Conservation (phyloP, 2,329 filamentous ascomycete species). For the Lachnellula hyalina region DNA sequence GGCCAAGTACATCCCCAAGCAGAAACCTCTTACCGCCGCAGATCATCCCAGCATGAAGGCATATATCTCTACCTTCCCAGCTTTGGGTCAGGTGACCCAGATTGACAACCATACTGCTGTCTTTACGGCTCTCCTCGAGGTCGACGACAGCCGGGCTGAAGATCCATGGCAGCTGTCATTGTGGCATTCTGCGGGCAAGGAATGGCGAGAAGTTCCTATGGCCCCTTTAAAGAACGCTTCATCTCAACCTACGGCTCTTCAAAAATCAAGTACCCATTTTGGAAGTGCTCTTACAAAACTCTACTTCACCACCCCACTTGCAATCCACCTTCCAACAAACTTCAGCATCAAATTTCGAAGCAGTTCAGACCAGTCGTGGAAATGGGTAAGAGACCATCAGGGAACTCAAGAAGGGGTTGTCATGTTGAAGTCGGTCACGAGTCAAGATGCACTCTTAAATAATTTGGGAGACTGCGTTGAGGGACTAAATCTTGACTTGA, state of each 20-base stretch:
- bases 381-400: constrained; percentile 63
- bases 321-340: constrained; percentile 43
- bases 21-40: constrained; percentile 23
- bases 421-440: constrained; percentile 41
- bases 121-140: constrained; percentile 68
- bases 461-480: constrained; percentile 45
- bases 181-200: constrained; percentile 60
- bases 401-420: constrained; percentile 59
- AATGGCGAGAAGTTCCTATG: constrained; percentile 49
- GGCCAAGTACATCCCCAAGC: constrained; percentile 29
- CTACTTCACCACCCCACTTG: constrained; percentile 51
- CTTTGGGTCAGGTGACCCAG: constrained; percentile 69
- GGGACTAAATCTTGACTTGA: constrained; percentile 51
- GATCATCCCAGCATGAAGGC: constrained; percentile 45
- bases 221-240: constrained; percentile 22
- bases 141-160: constrained; percentile 47
- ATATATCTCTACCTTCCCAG: constrained; percentile 59
- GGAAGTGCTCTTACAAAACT: constrained; percentile 35
- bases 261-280: constrained; percentile 30
- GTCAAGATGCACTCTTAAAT: constrained; percentile 21
- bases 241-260: constrained; percentile 46
- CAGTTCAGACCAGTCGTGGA: constrained; percentile 51
- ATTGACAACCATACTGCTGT: constrained; percentile 43
- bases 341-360: constrained; percentile 70
- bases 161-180: constrained; percentile 66